Base-by-base conservation (phyloP, 176 grass and related monocot species). In the Oryza meyeriana region DNA sequence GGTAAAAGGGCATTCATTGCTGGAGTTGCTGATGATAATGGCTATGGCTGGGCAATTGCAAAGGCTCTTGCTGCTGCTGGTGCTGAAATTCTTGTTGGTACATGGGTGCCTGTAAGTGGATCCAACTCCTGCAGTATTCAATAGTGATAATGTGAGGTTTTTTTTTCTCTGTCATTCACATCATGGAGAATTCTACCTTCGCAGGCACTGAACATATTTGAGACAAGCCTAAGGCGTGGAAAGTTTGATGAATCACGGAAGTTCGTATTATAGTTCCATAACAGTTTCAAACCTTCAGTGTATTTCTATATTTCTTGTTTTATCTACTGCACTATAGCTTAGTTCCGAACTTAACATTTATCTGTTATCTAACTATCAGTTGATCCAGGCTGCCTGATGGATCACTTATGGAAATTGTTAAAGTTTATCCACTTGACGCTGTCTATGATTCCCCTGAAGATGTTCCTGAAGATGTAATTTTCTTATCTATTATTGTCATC, bases 11-110 rank as follows among this genome's bases (percentile, higher is more conserved):
- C 92, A 42, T 98, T 98, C 80, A 95, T 98, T 89, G 95, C 92
- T 86, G 95, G 95, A 81, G 83, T 98, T 28, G 95, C 95, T 77
- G 95, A 95, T 90, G 95, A 98, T 61, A 98, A 98, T 95, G 95
- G 95, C 59, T 98, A 95, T 88, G 95, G 95, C 65, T 98, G 95
- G 95, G 95, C 95, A 79, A 91, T 98, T 77, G 92, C 95, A 47
- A 98, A 98, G 82, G 81, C 95, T 81, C 95, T 98, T 85, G 95
- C 95, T 88, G 92, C 92, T 57, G 95, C 90, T 69, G 95, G 95
- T 64, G 95, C 95, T 66, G 92, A 98, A 64, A 95, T 98, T 79
- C 88, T 98, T 82, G 90, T 98, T 93, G 95, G 92, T 89, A 98
- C 95, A 86, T 98, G 95, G 95, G 95, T 98, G 35, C 95, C 95